These are phyloP conservation scores for Trichoderma afroharzianum DNA, from an alignment of 2,329 filamentous ascomycete genomes.

Conservation along the genomic window DNA sequence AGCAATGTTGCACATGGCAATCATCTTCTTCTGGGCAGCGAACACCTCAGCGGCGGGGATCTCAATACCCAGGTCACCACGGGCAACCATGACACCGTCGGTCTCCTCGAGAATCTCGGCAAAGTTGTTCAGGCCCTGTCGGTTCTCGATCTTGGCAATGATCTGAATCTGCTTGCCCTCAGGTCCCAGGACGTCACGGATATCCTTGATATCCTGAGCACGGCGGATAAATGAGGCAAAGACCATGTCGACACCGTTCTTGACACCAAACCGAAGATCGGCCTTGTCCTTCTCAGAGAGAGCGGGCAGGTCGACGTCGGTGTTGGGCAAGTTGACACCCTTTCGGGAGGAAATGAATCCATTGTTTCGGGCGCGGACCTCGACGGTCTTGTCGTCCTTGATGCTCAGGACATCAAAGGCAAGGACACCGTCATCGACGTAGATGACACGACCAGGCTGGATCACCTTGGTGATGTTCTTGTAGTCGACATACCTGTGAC, in stretches of 20 bases:
- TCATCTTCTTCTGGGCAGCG: constrained; percentile 99
- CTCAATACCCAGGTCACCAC: constrained; percentile 94
- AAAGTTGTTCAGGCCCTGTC: constrained; percentile 99
- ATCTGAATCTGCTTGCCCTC: constrained; percentile 97
- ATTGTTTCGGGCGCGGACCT: constrained; percentile 88
- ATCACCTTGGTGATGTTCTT: constrained; percentile 99
- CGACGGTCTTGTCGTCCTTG: constrained; percentile 83
- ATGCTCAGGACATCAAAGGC: constrained; percentile 91
- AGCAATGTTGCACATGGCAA: constrained; percentile 99
- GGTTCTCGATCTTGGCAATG: constrained; percentile 99
- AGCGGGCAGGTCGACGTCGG: constrained; percentile 94
- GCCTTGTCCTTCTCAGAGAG: constrained; percentile 97
- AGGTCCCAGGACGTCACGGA: constrained; percentile 85
- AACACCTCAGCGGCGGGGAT: constrained; percentile 98
- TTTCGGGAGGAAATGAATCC: constrained; percentile 98
- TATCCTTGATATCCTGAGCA: constrained; percentile 86
- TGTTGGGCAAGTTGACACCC: constrained; percentile 98
- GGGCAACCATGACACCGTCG: constrained; percentile 99
- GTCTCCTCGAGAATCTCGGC: constrained; percentile 93
- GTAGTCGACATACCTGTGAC: constrained; percentile 88
- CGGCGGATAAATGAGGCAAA: constrained; percentile 98
- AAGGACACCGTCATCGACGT: constrained; percentile 96
- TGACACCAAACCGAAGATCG: constrained; percentile 91
- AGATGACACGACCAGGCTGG: constrained; percentile 84
- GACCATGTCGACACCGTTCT: constrained; percentile 98